phyloP scores from a whole-genome alignment of 768 basidiomycete genomes.

The Tubosaeta brunneosetosa region DNA sequence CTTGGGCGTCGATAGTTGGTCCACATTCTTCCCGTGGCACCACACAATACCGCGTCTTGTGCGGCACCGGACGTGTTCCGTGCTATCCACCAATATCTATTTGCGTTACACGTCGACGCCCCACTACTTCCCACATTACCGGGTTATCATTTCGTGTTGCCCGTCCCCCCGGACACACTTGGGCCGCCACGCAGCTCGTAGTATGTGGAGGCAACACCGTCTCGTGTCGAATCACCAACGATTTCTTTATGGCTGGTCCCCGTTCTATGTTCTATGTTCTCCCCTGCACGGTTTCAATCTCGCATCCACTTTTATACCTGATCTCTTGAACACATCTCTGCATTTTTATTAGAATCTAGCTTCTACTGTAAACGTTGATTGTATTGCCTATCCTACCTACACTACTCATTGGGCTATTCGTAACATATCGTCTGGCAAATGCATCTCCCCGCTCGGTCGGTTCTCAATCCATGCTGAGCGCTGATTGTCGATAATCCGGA shows the following conservation, averaged over 20 bases:
- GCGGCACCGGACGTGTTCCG: background rate
- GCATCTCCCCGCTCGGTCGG: background rate
- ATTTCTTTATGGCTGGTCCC: slow-evolving; percentile 20
- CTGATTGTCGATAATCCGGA: background rate
- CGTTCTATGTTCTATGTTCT: background rate
- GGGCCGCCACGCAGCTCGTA: slow-evolving; percentile 1
- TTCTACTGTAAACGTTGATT: slow-evolving; percentile 23
- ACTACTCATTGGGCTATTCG: slow-evolving; percentile 19
- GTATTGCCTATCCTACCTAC: slow-evolving; percentile 24
- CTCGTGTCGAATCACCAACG: slow-evolving; percentile 9
- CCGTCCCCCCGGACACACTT: slow-evolving; percentile 6
- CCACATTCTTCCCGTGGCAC: slow-evolving; percentile 1
- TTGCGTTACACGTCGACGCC: slow-evolving; percentile 5
- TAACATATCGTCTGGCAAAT: background rate
- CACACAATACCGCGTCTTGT: background rate
- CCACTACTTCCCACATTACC: slow-evolving; percentile 2
- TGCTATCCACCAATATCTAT: background rate
- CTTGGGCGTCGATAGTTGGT: slow-evolving; percentile 38
- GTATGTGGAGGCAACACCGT: slow-evolving; percentile 2
- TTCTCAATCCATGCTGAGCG: background rate
- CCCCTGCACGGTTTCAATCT: slow-evolving; percentile 6
- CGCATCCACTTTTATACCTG: slow-evolving; percentile 23
- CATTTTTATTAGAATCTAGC: slow-evolving; percentile 26
- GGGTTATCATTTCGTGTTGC: slow-evolving; percentile 2
- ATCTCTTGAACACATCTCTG: slow-evolving; percentile 14